These are phyloP conservation scores for Petunia hybrid DNA, from an alignment of 305 asterid species.

Conservation along the genomic window DNA sequence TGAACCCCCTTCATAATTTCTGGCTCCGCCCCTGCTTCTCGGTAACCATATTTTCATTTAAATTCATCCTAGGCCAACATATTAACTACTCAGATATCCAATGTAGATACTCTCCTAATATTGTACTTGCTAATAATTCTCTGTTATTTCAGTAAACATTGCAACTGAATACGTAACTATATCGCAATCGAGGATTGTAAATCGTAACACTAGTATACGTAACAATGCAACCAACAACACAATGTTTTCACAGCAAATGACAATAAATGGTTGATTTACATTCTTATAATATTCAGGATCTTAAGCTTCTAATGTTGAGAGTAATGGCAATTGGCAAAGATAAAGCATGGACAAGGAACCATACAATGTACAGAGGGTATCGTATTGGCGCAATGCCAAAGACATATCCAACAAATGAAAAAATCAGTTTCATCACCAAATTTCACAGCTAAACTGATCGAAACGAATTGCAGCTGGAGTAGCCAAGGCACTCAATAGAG, in stretches of 20 bases:
- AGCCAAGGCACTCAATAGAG: conserved; percentile 56
- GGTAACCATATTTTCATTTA: no score
- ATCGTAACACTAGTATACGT: no score
- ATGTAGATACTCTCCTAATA: no score
- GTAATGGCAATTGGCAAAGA: neutral
- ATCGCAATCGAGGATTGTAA: no score
- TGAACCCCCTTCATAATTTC: no score
- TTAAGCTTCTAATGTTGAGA: neutral
- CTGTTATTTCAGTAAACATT: no score
- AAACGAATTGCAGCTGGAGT: conserved; percentile 12
- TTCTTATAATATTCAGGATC: neutral
- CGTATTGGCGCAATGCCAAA: neutral
- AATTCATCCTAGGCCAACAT: no score
- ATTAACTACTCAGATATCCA: no score
- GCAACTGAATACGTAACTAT: no score
- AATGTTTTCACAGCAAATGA: neutral
- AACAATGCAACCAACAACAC: no score
- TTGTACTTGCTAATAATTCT: no score
- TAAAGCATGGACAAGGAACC: neutral
- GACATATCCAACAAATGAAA: conserved; percentile 23
- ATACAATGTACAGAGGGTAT: conserved; percentile 18
- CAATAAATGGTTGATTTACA: conserved; percentile 17
- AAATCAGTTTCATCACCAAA: conserved; percentile 17
- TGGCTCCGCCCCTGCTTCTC: no score
- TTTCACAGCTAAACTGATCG: conserved; percentile 22